phyloP scores from a whole-genome alignment of 2,329 filamentous ascomycete species.

The Alternaria tenuissima region DNA sequence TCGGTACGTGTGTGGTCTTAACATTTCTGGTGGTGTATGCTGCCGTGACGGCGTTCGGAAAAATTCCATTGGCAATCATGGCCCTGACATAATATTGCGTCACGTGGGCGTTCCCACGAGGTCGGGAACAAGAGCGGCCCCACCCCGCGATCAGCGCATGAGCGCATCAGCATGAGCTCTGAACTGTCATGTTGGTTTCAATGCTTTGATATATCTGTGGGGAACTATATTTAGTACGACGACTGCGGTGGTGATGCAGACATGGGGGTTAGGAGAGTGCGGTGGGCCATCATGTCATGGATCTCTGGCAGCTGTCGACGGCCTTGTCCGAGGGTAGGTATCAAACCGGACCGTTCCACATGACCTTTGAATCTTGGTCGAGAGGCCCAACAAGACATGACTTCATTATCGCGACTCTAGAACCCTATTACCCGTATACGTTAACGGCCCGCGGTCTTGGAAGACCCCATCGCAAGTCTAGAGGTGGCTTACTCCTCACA shows the following conservation, averaged over 20 bases:
- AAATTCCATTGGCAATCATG: slow-evolving; percentile 8
- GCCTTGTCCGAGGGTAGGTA: not conserved
- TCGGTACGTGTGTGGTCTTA: slow-evolving; percentile 40
- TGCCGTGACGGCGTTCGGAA: slow-evolving; percentile 16
- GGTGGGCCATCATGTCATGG: slow-evolving; percentile 12
- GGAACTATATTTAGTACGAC: not conserved
- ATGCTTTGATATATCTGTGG: not conserved
- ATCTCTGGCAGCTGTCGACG: slow-evolving; percentile 10
- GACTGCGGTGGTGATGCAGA: slow-evolving; percentile 2
- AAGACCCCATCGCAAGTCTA: slow-evolving; percentile 5
- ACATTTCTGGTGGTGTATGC: slow-evolving; percentile 33
- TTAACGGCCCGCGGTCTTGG: not conserved
- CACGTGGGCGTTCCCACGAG: slow-evolving; percentile 10
- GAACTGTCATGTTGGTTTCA: not conserved
- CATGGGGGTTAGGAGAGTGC: not conserved
- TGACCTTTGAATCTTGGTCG: not conserved
- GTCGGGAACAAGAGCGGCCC: slow-evolving; percentile 6
- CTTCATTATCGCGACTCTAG: slow-evolving; percentile 3
- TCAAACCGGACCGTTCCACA: not conserved
- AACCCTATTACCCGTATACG: not conserved
- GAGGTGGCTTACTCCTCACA: slow-evolving; percentile 9
- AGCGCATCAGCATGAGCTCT: slow-evolving; percentile 1
- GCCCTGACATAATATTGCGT: slow-evolving; percentile 10
- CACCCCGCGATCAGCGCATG: slow-evolving; percentile 13
- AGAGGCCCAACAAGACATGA: not conserved